These are phyloP conservation scores for Madurella mycetomatis DNA, from an alignment of 2,329 filamentous ascomycete genomes.

Conservation along the genomic window DNA sequence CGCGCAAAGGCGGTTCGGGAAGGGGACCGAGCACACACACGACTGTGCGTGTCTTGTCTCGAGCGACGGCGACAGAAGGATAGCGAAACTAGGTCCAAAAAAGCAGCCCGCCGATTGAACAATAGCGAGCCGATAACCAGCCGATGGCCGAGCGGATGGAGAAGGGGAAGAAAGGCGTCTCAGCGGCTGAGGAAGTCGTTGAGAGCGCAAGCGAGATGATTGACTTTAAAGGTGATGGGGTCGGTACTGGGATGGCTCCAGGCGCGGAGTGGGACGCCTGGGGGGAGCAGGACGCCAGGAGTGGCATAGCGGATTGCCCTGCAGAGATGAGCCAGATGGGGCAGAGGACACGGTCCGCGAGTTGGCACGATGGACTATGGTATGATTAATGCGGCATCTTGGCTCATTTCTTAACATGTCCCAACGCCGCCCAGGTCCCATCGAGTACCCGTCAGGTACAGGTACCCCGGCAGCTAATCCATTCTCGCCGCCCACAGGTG, in stretches of 20 bases:
- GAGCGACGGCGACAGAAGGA: conserved; percentile 12
- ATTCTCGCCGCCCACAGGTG: conserved; percentile 16
- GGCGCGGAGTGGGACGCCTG: conserved; percentile 22
- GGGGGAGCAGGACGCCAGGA: conserved; percentile 24
- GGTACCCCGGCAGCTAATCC: conserved; percentile 10
- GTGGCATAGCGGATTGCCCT: conserved; percentile 39
- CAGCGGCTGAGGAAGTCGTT: conserved; percentile 43
- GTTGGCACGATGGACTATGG: conserved; percentile 25
- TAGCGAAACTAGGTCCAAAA: conserved; percentile 19
- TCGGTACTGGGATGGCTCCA: conserved; percentile 31
- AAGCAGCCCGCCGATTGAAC: conserved; percentile 17
- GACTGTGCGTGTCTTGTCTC: conserved; percentile 20
- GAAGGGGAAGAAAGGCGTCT: conserved; percentile 34
- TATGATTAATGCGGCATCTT: conserved; percentile 22
- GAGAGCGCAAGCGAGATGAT: conserved; percentile 51
- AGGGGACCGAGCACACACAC: conserved; percentile 20
- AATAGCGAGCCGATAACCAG: conserved; percentile 19
- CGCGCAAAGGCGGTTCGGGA: conserved; percentile 21
- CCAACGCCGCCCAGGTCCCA: conserved; percentile 14
- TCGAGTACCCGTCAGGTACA: conserved; percentile 9
- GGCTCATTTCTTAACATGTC: conserved; percentile 16
- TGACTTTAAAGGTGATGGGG: conserved; percentile 42
- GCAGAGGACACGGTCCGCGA: conserved; percentile 11
- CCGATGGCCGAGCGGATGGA: conserved; percentile 25
- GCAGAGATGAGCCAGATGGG: conserved; percentile 40